Base-by-base conservation (phyloP, 768 basidiomycete genomes). In the Rossbeevera mucosa region DNA sequence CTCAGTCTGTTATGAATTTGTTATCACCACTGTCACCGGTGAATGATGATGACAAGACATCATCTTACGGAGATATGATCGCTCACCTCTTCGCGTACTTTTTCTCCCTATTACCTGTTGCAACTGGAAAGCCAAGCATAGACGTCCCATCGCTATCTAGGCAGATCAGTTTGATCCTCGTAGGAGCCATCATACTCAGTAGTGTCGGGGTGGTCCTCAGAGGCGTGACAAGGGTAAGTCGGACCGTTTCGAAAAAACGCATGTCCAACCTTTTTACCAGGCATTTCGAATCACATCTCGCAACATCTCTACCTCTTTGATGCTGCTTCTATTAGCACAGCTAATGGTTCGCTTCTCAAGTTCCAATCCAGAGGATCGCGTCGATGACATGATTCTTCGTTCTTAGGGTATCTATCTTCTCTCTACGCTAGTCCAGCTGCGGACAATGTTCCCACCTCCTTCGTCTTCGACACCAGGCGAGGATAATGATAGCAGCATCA, bases 351-450 rank as follows among this genome's bases (percentile, higher is more conserved):
- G 54, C 50, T 52, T 57, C 62, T 51, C 31, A 26, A 54, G 40
- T 58, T 50, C 38, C 36, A 28, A 28, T 54, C 45, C 21, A 33
- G 48, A 51, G 51, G 50, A 28, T 43, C 12, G 21, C 31, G 28
- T 50, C 29, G 30, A 45, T 44, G 31, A 20, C 21, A 44, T 36
- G 50, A 25, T 47, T 16, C 22, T 50, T 50, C 30, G 42, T 56
- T 57, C 38, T 25, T 25, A 92, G 90, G 87, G 85, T 11, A 86
- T 88, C 40, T 93, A 93, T 64, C 79, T 92, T 30, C 79, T 93
- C 25, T 85, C 88, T 4, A 92, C 89, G 0, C 71, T 92, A 44
- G 83, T 92, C 12, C 91, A 93, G 65, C 75, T 93, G 43, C 85
- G 90, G 36, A 82, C 84, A 24, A 84, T 85, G 11, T 91, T 93